phyloP scores from a whole-genome alignment of 768 basidiomycete genomes.

The Pleurotus eryngii region DNA sequence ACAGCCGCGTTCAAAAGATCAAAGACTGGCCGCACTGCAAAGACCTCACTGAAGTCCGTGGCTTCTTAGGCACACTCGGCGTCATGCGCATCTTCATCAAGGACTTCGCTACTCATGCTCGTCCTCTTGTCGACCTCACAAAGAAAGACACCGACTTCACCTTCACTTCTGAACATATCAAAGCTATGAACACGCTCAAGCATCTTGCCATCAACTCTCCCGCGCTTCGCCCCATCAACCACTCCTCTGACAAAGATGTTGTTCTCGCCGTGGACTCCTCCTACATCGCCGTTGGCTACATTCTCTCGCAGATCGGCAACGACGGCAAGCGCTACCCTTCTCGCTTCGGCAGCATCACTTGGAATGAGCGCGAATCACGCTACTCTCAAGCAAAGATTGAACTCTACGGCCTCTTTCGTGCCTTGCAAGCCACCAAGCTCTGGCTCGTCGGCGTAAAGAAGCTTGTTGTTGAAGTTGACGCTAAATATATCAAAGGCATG shows the following conservation, averaged over 20 bases:
- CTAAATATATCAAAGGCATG: constrained; percentile 32
- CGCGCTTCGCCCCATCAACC: constrained; percentile 20
- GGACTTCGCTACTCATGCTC: constrained; percentile 16
- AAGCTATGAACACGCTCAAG: constrained; percentile 11
- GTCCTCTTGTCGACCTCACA: constrained; percentile 22
- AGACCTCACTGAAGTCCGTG: constrained; percentile 12
- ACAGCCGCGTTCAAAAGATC: constrained; percentile 20
- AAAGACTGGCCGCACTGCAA: constrained; percentile 23
- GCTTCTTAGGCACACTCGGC: constrained; percentile 26
- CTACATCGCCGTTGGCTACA: constrained; percentile 30
- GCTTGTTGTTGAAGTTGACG: constrained; percentile 25
- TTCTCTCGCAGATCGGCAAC: constrained; percentile 30
- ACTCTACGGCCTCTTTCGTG: constrained; percentile 25
- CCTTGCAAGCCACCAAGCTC: constrained; percentile 15
- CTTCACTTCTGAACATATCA: constrained; percentile 4
- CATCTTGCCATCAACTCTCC: constrained; percentile 2
- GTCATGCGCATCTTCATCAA: constrained; percentile 25
- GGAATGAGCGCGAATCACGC: constrained; percentile 29
- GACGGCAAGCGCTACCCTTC: constrained; percentile 20
- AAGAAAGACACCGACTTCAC: constrained; percentile 22
- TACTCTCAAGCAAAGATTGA: constrained; percentile 34
- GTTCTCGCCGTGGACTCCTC: constrained; percentile 36
- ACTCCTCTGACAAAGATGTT: constrained; percentile 16
- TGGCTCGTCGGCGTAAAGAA: constrained; percentile 23
- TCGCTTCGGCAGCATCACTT: constrained; percentile 34